Evolutionary conservation across 352 stramenopile species (phyloP), one percentile per base, ranked within the genome.

Genomic region (Peronosclerospora sorghi): DNA sequence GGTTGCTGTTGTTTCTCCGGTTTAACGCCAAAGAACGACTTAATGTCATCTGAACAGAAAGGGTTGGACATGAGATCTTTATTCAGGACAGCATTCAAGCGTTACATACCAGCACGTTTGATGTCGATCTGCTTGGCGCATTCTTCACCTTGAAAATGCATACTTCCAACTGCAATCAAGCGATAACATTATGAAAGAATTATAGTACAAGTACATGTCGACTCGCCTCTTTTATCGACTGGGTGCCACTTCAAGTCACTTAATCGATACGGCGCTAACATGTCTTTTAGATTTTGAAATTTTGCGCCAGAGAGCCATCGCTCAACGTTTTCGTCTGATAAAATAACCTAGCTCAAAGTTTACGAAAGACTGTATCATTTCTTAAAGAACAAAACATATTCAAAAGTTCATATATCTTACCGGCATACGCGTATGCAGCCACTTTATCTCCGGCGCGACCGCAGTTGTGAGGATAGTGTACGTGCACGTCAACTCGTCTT

Each of bases 391-490:
- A 2, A 15, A 34, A 15, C n/a, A 4, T 13, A 15, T 13, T 15
- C n/a, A 34, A 13, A 9, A 34, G 28, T 7, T 27, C 19, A 23
- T 45, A 8, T 8, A 14, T n/a, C 32, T 27, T 58, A 88, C 77
- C 3, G 84, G 84, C 62, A 94, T 94, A 12, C 84, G 73, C 5
- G 75, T 82, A 56, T 96, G 86, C 40, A 96, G 56, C 80, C 80
- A 94, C 28, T 59, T 55, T 4, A 96, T 52, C 28, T 78, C 59
- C 1, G 80, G 50, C 4, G 78, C 51, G 10, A 83, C 59, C 2
- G 70, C 56, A 13, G 83, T 92, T 24, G 86, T 96, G 14, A 96
- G 60, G 15, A 96, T 90, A 3, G 82, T 90, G 42, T 83, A 96
- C 8, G 75, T 83, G 41, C 67, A 84, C 57, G 90, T 79, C 35